These are phyloP conservation scores for Plasmopara muralis DNA, from an alignment of 352 stramenopile genomes.

Conservation along the genomic window DNA sequence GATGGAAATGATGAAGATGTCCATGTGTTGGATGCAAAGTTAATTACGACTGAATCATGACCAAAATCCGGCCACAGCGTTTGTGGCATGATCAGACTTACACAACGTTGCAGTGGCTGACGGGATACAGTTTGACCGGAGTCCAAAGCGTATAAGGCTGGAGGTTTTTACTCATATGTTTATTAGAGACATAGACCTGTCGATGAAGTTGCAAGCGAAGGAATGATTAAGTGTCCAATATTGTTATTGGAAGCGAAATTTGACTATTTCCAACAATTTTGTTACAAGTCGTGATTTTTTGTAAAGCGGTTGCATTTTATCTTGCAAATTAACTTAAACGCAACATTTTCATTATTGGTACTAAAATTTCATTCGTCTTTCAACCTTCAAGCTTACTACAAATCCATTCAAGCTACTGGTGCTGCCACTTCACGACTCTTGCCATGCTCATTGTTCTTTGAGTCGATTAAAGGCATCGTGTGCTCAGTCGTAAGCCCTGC, in stretches of 20 bases:
- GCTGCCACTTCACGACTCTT: background rate
- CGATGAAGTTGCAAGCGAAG: no score
- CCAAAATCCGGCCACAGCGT: background rate
- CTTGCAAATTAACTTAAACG: background rate
- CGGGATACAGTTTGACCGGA: no score
- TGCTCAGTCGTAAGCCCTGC: constrained; percentile 30
- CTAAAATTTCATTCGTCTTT: background rate
- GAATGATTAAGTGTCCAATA: no score
- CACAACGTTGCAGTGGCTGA: background rate
- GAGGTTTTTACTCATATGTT: no score
- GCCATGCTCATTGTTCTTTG: constrained; percentile 6
- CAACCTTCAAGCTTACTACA: constrained; percentile 1
- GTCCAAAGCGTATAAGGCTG: no score
- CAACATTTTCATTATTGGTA: background rate
- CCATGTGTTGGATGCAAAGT: constrained; percentile 4
- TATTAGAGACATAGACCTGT: no score
- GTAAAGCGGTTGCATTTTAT: no score
- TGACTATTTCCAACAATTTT: no score
- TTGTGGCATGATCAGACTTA: no score
- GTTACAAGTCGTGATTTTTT: no score
- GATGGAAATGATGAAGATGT: constrained; percentile 5
- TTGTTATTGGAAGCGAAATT: no score
- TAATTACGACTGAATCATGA: background rate
- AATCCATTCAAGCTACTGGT: constrained; percentile 11
- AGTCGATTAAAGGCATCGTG: constrained; percentile 1